Percentiles rank a stretch among this genome's conserved stretches.
Conservation (phyloP, 371 early-diverging fungal genomes). For the Capniomyces stellatus region DNA sequence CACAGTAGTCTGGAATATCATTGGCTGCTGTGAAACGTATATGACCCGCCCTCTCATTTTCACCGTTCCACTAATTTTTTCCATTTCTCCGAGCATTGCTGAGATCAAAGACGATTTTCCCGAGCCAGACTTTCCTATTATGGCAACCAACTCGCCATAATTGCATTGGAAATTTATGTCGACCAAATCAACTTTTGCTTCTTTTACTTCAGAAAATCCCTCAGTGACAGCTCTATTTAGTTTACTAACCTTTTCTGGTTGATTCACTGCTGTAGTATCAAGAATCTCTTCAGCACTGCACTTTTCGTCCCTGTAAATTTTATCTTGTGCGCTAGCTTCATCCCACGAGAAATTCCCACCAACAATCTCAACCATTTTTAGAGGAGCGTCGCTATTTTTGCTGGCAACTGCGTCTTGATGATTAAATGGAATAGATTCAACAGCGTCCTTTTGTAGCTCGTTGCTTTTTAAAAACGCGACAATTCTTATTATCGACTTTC, state of each 20-base stretch:
- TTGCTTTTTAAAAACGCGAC: constrained; percentile 40
- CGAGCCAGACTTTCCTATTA: constrained; percentile 77
- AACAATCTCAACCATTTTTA: no score
- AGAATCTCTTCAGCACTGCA: no score
- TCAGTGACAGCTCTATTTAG: no score
- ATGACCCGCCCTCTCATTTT: constrained; percentile 56
- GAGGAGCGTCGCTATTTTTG: no score
- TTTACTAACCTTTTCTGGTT: no score
- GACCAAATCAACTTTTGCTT: constrained; percentile 10
- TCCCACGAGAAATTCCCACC: no score
- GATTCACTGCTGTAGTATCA: no score
- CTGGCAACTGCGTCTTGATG: no score
- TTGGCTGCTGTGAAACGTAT: constrained; percentile 80
- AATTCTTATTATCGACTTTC: constrained; percentile 54
- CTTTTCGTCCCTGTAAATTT: no score
- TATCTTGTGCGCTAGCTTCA: no score
- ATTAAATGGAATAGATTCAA: no score
- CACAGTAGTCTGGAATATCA: constrained; percentile 83
- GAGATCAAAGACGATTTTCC: constrained; percentile 76
- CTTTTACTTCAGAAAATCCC: background rate
- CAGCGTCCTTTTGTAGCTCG: no score
- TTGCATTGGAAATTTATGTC: constrained; percentile 41
- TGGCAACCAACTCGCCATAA: constrained; percentile 46
- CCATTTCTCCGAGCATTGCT: constrained; percentile 79
- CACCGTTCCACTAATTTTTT: constrained; percentile 47